A percentile compares a stretch with the other conserved stretches of the same genome.
Evolutionary conservation across 352 stramenopile species (phyloP).

Genomic region (Phytophthora chlamydospora): DNA sequence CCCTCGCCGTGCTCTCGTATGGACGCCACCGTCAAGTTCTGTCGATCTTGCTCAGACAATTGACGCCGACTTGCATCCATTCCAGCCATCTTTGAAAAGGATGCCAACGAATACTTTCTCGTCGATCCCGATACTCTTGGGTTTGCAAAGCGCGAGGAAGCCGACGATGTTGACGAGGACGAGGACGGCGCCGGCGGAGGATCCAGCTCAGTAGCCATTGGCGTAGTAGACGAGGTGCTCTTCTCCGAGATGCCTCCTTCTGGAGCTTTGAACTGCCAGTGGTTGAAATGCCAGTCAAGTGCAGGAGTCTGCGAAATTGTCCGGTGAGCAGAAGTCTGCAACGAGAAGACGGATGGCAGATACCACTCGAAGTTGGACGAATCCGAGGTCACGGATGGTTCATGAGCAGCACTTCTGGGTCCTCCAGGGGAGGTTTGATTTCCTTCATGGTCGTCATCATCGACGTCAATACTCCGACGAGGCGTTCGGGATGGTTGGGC

Average conservation of each 20-base stretch:
- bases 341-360: slow-evolving; percentile 75
- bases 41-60: slow-evolving; percentile 20
- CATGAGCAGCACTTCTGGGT: slow-evolving; percentile 13
- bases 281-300: slow-evolving; percentile 84
- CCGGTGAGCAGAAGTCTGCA: slow-evolving; percentile 62
- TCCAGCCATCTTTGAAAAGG: slow-evolving; percentile 62
- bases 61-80: slow-evolving; percentile 32
- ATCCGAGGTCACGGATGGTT: slow-evolving; percentile 32
- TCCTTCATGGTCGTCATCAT: slow-evolving; percentile 23
- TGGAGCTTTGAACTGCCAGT: slow-evolving; percentile 50
- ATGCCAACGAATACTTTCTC: slow-evolving; percentile 63
- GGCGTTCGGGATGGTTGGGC: slow-evolving; percentile 9
- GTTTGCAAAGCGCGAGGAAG: slow-evolving; percentile 38
- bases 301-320: slow-evolving; percentile 55
- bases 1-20: slow-evolving; percentile 32
- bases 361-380: slow-evolving; percentile 77
- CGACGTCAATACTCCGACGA: slow-evolving; percentile 26
- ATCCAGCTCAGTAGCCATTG: slow-evolving; percentile 23
- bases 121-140: slow-evolving; percentile 30
- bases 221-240: slow-evolving; percentile 7
- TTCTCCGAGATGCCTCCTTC: slow-evolving; percentile 30
- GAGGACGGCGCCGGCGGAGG: slow-evolving; percentile 30
- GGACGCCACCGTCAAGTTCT: slow-evolving; percentile 17
- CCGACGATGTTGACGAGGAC: slow-evolving; percentile 37
- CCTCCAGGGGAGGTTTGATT: slow-evolving; percentile 18